Base-by-base conservation (phyloP, 495 filamentous ascomycete species). In the Tuber borchii region DNA sequence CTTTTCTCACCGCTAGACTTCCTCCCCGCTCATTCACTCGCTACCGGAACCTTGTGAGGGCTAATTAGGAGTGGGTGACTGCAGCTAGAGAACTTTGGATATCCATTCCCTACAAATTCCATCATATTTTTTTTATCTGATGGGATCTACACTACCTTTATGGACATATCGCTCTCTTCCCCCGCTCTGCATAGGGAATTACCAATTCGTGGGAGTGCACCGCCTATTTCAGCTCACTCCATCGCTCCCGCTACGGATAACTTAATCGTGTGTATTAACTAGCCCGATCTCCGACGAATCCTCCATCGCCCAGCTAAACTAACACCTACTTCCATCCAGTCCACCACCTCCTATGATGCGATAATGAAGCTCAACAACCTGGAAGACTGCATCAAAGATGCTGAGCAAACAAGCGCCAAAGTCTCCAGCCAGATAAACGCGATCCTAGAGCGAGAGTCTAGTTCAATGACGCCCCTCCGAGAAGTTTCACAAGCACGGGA, bases 371-470 rank as follows among this genome's bases (percentile, higher is more conserved):
- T 99, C 43, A 91, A 92, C 20, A 97, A 93, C 73, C 86, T 99
- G 51, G 94, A 97, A 76, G 92, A 93, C 80, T 97, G 94, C 75
- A 92, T 98, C 46, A 92, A 97, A 83, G 95, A 99, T 81, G 94
- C 94, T 8, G 83, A 97, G 0, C 87, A 88, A 1, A 97, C 93
- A 0, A 88, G 92, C 7, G 90, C 92, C 75, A 88, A 87, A 71
- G 84, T 99, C 14, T 88, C 93, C 16, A 83, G 87, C 14, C 93
- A 97, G 76, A 97, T 98, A 76, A 92, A 90, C 80, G 84, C 86
- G 1, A 87, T 97, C 31, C 85, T 98, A 22, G 84, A 90, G 31
- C 83, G 86, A 16, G 88, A 82, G 26, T 76, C 73, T 22, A 10
- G 16, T 14, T 51, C 75, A 7, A 37, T 82, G 19, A 71, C 78